phyloP scores from a whole-genome alignment of 345 rosid species.

The Punica granatum region DNA sequence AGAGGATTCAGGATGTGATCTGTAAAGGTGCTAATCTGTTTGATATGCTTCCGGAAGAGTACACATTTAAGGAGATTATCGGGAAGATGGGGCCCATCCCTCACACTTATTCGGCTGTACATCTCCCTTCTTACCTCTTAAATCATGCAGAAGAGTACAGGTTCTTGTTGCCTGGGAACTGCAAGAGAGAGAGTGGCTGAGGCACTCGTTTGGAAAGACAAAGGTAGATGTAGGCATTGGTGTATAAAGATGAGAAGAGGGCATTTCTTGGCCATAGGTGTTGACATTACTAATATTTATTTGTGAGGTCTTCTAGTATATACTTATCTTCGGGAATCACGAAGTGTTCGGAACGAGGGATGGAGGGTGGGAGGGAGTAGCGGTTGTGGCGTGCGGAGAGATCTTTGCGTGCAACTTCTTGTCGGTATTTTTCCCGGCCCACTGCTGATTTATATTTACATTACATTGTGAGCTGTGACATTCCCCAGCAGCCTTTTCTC shows the following conservation, averaged over 20 bases:
- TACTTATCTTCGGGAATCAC: neutral
- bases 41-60: conserved; percentile 33
- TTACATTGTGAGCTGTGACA: neutral
- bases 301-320: neutral
- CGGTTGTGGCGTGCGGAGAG: neutral
- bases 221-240: neutral
- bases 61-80: conserved; percentile 28
- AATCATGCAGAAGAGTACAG: conserved; percentile 19
- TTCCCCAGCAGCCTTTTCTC: conserved; percentile 2
- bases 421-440: neutral
- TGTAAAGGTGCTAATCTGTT: conserved; percentile 27
- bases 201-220: neutral
- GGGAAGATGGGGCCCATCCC: conserved; percentile 27
- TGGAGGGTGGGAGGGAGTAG: neutral
- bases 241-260: neutral
- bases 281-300: neutral
- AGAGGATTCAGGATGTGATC: conserved; percentile 25
- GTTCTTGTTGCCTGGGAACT: conserved; percentile 28
- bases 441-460: neutral
- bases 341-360: neutral
- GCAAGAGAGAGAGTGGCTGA: conserved; percentile 20
- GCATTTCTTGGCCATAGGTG: neutral
- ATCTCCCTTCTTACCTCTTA: conserved; percentile 24
- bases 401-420: neutral
- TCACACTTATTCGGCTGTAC: conserved; percentile 24